Evolutionary conservation across 2,329 filamentous ascomycete genomes (phyloP), one percentile per base, ranked within the genome.

Genomic region (Epichloe sibirici): DNA sequence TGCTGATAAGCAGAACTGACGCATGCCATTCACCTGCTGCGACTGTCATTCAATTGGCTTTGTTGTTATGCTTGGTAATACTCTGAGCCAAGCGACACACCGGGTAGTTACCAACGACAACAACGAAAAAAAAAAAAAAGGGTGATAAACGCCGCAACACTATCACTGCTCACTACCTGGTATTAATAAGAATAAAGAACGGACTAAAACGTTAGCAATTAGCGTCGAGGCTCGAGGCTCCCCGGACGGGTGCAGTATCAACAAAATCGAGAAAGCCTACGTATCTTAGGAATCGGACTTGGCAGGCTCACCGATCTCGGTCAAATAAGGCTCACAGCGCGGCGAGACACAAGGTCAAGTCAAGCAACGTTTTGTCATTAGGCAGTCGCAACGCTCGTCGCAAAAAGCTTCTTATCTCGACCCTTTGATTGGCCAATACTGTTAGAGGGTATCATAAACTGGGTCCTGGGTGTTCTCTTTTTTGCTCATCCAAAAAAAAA

Each of bases 271-370:
- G 17, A 17, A 17, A 17, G 17, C 17, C 17, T 17, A 17, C 39
- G 25, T 50, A 40, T 49, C 17, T 47, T 47, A 31, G 35, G n/a
- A 17, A 35, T 49, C 50, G 53, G 53, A 50, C 46, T 51, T 52
- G 53, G 51, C 50, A 50, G 49, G 42, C 42, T 52, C 46, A 35
- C 42, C 42, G 49, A 48, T 47, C 39, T 51, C 48, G 48, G 52
- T 51, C 52, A 15, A 40, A 48, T 46, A 45, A n/a, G 15, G 47
- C 35, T 31, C 43, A 45, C 43, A 45, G 23, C 21, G 40, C 48
- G 23, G 25, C 48, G 25, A 50, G 39, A 25, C 43, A 34, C 40
- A 46, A 15, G 42, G 35, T 28, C 42, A 42, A 42, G 51, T 17
- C 46, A 28, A 53, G 31, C 40, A 45, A 46, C 34, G 21, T 37